Base-by-base conservation (phyloP, 192 early-diverging fungal species). In the Podila horticola region DNA sequence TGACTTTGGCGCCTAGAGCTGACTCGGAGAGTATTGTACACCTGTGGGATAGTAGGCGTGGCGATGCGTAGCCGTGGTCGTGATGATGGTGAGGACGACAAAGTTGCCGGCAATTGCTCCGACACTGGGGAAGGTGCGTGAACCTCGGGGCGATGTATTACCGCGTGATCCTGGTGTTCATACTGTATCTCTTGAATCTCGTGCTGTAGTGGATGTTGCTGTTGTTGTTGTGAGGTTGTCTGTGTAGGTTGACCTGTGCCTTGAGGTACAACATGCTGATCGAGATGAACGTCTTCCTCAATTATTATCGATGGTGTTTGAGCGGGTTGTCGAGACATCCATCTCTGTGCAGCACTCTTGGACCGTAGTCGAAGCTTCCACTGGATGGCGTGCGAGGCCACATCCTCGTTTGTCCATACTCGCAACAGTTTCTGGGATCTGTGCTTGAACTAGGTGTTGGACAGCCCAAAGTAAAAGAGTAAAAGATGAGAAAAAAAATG, bases 361-460 rank as follows among this genome's bases (percentile, higher is more conserved):
- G 77, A 22, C 22, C 77, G 33, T 2, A n/a, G 67, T n/a, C 77
- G 59, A 11, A 81, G 38, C 48, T 81, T 81, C 77, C 77, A 81
- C 34, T 81, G 77, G 33, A 81, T 69, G 24, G 77, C 77, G 34
- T 81, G 67, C 6, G 62, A 34, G 15, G 57, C 57, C 11, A 67
- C 26, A 50, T 81, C 77, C 33, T 69, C 58, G 2, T 51, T 38
- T 34, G 77, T 73, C 77, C 77, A 81, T 59, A 60, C 30, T 38
- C 77, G 52, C 24, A 81, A 57, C 36, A 81, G 36, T 49, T 81
- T 81, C 19, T 73, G 77, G 28, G 71, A 73, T 31, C 64, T 65
- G 30, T 73, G 66, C 57, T 69, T 72, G 67, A 81, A 81, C 77
- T 81, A 50, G 26, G 5, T n/a, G 15, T 57, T 8, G 20, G 45